These are phyloP conservation scores for Wickerhamiella azymoides DNA, from an alignment of 805 yeast species.

Conservation along the genomic window DNA sequence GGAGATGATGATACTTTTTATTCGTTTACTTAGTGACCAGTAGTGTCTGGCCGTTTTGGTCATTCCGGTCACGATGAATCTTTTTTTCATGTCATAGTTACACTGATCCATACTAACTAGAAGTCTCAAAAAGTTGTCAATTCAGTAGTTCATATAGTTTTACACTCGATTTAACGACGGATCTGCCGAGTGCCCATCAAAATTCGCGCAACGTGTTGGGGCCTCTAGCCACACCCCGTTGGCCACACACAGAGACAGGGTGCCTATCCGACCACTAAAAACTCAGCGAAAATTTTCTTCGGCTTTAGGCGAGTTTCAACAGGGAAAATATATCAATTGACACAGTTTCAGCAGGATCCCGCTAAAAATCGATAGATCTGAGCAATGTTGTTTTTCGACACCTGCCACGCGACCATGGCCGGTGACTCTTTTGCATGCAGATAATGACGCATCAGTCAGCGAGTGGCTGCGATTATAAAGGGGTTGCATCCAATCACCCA, in stretches of 20 bases:
- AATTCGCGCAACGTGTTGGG: too few species aligned
- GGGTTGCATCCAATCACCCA: background rate
- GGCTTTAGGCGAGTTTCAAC: too few species aligned
- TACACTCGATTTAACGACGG: background rate
- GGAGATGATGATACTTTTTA: constrained; percentile 14
- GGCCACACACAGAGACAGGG: too few species aligned
- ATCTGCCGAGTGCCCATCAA: too few species aligned
- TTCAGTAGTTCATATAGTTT: background rate
- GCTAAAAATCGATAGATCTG: too few species aligned
- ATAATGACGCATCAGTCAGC: background rate
- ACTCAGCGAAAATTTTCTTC: too few species aligned
- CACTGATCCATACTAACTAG: constrained; percentile 13
- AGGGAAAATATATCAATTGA: too few species aligned
- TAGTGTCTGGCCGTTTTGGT: constrained; percentile 10
- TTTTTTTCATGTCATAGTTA: constrained; percentile 14
- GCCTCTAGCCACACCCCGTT: too few species aligned
- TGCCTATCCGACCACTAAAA: too few species aligned
- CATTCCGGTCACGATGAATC: constrained; percentile 12
- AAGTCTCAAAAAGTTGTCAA: too few species aligned
- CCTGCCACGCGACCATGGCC: background rate
- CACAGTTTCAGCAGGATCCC: too few species aligned
- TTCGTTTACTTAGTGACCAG: constrained; percentile 11
- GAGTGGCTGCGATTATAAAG: background rate
- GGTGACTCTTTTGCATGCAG: constrained; percentile 5
- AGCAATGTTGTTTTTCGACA: too few species aligned